phyloP scores from a whole-genome alignment of 805 yeast genomes.

The Peterozyma toletana region DNA sequence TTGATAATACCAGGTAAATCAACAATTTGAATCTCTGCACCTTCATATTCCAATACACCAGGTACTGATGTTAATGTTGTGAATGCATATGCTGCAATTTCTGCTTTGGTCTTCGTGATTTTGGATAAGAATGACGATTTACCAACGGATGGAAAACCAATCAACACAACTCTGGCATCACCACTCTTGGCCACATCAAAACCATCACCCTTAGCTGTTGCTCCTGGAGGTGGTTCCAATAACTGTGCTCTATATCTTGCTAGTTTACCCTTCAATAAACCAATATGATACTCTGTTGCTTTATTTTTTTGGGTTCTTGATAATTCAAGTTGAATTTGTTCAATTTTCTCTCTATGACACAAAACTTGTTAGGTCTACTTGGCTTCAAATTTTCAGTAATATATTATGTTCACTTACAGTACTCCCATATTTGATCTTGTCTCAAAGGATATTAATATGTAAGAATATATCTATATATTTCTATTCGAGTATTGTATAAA shows the following conservation, averaged over 20 bases:
- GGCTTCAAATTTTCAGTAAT: not conserved
- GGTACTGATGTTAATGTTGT: conserved; percentile 96
- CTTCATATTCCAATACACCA: conserved; percentile 89
- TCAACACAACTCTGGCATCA: conserved; percentile 90
- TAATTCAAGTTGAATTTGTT: conserved; percentile 87
- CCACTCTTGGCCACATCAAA: conserved; percentile 95
- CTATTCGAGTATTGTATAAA: not conserved
- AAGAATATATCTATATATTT: no score
- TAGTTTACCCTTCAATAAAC: conserved; percentile 87
- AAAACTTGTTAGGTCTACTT: not conserved
- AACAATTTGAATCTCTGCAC: conserved; percentile 95
- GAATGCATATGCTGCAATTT: conserved; percentile 91
- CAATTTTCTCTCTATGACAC: conserved; percentile 53
- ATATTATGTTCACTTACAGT: not conserved
- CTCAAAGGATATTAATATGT: not conserved
- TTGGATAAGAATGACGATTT: conserved; percentile 85
- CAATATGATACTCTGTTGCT: conserved; percentile 96
- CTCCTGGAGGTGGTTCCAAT: conserved; percentile 80
- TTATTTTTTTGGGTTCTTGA: conserved; percentile 94
- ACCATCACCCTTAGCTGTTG: conserved; percentile 66
- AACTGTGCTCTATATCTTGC: conserved; percentile 90
- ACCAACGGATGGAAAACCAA: conserved; percentile 98
- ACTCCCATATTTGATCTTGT: not conserved
- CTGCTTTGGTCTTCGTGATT: conserved; percentile 90
- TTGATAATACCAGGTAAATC: conserved; percentile 96